Evolutionary conservation across 2,329 filamentous ascomycete species (phyloP).

Genomic region (Aspergillus puulaauensis): DNA sequence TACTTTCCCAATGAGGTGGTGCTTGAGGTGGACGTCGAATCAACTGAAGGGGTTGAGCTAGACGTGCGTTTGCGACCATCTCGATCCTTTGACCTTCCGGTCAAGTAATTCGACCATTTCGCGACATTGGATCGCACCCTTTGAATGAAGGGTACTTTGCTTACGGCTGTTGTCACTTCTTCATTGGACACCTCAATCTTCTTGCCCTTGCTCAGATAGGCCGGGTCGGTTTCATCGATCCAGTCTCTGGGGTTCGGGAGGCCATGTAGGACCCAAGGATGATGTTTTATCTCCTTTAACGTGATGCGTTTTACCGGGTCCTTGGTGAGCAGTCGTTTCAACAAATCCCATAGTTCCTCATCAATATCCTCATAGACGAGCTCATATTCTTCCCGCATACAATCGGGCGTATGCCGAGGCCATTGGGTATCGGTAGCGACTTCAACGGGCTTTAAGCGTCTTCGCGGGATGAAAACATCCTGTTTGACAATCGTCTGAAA

Average conservation of each 20-base stretch:
- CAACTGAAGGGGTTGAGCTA: conserved; percentile 56
- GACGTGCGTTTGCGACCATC: conserved; percentile 52
- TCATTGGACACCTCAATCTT: conserved; percentile 89
- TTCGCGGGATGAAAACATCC: conserved; percentile 83
- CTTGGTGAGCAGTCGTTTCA: conserved; percentile 79
- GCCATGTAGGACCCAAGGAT: conserved; percentile 84
- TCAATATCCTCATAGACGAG: conserved; percentile 84
- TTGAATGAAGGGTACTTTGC: conserved; percentile 83
- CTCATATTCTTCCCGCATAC: conserved; percentile 74
- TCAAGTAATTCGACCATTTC: conserved; percentile 62
- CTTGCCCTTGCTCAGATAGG: conserved; percentile 71
- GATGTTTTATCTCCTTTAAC: conserved; percentile 86
- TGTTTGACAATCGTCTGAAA: conserved; percentile 89
- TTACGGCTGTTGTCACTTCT: conserved; percentile 86
- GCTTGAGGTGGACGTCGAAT: conserved; percentile 54
- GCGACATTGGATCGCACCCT: conserved; percentile 76
- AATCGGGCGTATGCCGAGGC: conserved; percentile 56
- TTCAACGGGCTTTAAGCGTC: conserved; percentile 73
- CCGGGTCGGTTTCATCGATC: conserved; percentile 93
- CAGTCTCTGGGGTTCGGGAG: conserved; percentile 73
- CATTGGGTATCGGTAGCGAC: conserved; percentile 46
- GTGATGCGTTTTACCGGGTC: conserved; percentile 87
- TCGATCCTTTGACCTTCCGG: conserved; percentile 41
- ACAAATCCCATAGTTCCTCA: conserved; percentile 73
- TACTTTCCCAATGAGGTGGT: conserved; percentile 57